phyloP scores from a whole-genome alignment of 441 rosid species.

The Brassica balearica region DNA sequence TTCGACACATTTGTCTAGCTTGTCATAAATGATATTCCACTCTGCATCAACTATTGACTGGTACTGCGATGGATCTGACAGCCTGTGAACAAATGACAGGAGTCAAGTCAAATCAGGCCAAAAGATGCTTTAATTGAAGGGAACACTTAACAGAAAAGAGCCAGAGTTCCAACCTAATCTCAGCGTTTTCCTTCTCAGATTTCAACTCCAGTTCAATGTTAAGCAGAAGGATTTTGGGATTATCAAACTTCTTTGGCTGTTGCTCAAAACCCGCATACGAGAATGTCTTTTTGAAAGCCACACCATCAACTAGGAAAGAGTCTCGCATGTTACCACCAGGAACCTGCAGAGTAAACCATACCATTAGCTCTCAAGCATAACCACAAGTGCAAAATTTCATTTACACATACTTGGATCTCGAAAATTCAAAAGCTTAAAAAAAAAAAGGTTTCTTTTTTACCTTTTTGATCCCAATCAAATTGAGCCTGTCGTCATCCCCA shows the following conservation, averaged over 20 bases:
- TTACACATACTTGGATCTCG: background rate
- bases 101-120: conserved; percentile 19
- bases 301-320: conserved; percentile 96
- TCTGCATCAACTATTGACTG: conserved; percentile 99
- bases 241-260: conserved; percentile 90
- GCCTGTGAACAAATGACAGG: conserved; percentile 53
- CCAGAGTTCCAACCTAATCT: conserved; percentile 68
- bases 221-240: conserved; percentile 82
- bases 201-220: conserved; percentile 95
- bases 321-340: conserved; percentile 98
- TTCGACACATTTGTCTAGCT: conserved; percentile 91
- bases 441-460: no score
- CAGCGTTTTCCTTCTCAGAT: conserved; percentile 99
- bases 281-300: conserved; percentile 98
- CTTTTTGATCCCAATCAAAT: conserved; percentile 62
- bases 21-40: conserved; percentile 99
- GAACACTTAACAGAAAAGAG: background rate
- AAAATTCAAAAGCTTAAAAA: background rate
- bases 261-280: conserved; percentile 99
- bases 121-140: conserved; percentile 8
- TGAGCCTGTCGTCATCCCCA: conserved; percentile 80
- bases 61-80: conserved; percentile 94
- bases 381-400: background rate
- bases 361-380: conserved; percentile 5
- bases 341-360: conserved; percentile 59